Evolutionary conservation across 352 stramenopile genomes (phyloP), one percentile per base, ranked within the genome.

Genomic region (Globisporangium spinosum): DNA sequence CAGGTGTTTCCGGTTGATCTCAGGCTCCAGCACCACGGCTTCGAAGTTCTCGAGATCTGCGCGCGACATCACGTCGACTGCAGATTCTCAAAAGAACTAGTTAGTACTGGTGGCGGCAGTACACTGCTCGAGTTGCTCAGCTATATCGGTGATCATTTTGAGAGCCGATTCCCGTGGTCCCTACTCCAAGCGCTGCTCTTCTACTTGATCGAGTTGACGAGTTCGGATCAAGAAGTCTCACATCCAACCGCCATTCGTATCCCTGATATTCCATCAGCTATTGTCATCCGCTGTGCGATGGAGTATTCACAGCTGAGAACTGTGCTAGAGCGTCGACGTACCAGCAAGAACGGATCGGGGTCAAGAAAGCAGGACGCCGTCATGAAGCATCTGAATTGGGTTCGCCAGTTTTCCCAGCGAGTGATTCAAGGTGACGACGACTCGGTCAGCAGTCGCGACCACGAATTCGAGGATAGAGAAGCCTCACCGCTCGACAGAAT

Each of bases 1-100:
- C 15, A 35, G 3, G 25, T 8, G 32, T 47, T 58, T 40, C 58
- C 55, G 2, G 47, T 22, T 2, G 60, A 47, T 17, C 58, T 5
- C 10, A 22, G 15, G 23, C 49, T 62, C n/a, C 65, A 55, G 1
- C 65, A 70, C n/a, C 58, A 70, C 51, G 58, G 65, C 25, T 70
- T 66, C 17, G 65, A 70, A 32, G 15, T 66, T 17, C 35, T 70
- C 15, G 65, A 70, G 58, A 56, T 70, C n/a, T 62, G 58, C 15
- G 38, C 58, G 29, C 65, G 58, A 8, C 65, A 67, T 29, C n/a
- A 55, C 6, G 25, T 54, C n/a, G 5, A 40, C 34, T 23, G 13
- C 25, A 58, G 17, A 22, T 47, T 8, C 56, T 55, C 64, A 9
- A 23, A 40, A 29, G 13, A 9, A 15, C n/a, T 59, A 3, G n/a